Evolutionary conservation across 2,329 filamentous ascomycete species (phyloP).

Genomic region (Setomelanomma holmii): DNA sequence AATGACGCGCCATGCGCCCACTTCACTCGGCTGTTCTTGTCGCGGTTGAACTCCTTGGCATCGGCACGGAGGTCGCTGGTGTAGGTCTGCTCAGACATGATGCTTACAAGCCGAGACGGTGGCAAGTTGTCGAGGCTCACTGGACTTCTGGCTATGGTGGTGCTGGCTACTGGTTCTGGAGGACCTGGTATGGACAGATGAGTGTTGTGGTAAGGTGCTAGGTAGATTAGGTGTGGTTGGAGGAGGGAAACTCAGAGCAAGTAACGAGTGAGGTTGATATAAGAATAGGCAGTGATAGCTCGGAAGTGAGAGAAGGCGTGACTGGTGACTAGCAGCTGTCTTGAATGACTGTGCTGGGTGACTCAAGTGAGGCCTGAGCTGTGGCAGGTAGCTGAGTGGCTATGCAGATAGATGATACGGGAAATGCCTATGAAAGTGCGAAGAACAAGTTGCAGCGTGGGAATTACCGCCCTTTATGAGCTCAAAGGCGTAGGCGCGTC

Average conservation of each 20-base stretch:
- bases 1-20: constrained; percentile 56
- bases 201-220: constrained; percentile 12
- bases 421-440: constrained; percentile 25
- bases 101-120: constrained; percentile 19
- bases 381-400: constrained; percentile 31
- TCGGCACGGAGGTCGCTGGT: constrained; percentile 62
- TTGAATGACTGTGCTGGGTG: constrained; percentile 45
- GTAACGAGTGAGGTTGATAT: constrained; percentile 12
- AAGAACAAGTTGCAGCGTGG: constrained; percentile 19
- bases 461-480: constrained; percentile 34
- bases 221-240: constrained; percentile 22
- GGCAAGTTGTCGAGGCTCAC: constrained; percentile 10
- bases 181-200: constrained; percentile 1
- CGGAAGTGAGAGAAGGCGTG: constrained; percentile 33
- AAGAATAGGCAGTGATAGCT: constrained; percentile 37
- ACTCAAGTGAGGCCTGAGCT: constrained; percentile 38
- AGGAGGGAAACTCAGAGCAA: constrained; percentile 9
- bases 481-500: constrained; percentile 35
- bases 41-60: constrained; percentile 61
- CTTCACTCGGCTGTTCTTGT: constrained; percentile 58
- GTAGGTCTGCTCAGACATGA: constrained; percentile 57
- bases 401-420: constrained; percentile 32
- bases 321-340: constrained; percentile 41
- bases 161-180: constrained; percentile 6
- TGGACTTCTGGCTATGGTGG: too few relatives aligned